Base-by-base conservation (phyloP, 148 eudicot genomes). In the Rhododendron mucronatum region DNA sequence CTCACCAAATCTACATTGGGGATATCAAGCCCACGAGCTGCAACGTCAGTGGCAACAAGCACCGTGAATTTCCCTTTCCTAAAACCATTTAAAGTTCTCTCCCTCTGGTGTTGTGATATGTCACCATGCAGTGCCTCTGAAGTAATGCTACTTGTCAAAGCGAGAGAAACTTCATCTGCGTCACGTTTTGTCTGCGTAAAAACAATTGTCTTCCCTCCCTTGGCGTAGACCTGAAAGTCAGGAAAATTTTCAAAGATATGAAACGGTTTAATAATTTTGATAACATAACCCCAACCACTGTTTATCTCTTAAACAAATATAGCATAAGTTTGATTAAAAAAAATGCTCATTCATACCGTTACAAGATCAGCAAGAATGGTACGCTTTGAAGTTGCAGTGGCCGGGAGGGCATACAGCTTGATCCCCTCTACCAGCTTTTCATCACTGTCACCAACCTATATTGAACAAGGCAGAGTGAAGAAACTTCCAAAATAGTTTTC, bases 1-100 rank as follows among this genome's bases (percentile, higher is more conserved):
- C 98, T 91, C 86, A 97, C 99, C 92, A 97, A 88, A 84, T 97
- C 99, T 85, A 97, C 99, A 86, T 97, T 92, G 12, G 99, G 99
- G 83, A 97, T 97, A 88, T 97, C 99, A 88, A 97, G 99, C 80
- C 99, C 99, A 88, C 98, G 98, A 84, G 99, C 90, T 78, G 99
- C 99, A 88, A 97, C 99, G 87, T 97, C 99, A 59, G 99, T 97
- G 82, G 99, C 99, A 91, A 97, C 99, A 81, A 97, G 98, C 84
- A 93, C 99, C 1, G 96, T 87, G 88, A 97, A 97, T 82, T 97
- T 97, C 59, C 99, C 99, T 90, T 94, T 96, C 37, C 99, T 92
- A 88, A 97, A 97, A 73, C 95, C 91, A 87, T 95, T 97, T 55
- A 97, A 86, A 71, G 99, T 97, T 90, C 98, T 90, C 90, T 97